Conservation (phyloP, 352 stramenopile genomes). For the Pythium scleroteichum region DNA sequence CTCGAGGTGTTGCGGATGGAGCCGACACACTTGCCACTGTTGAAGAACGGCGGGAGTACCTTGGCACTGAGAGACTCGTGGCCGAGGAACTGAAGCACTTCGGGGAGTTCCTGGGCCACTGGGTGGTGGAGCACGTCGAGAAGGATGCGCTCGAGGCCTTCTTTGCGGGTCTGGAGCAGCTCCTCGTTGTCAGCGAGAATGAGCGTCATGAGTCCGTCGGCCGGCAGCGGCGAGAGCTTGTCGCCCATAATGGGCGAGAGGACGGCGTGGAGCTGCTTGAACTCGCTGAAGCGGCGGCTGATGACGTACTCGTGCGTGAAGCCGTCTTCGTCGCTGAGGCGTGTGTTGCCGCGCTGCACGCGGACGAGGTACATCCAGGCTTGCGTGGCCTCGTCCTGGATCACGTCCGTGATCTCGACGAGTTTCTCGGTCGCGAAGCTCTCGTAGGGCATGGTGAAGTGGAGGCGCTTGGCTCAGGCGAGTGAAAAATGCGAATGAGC, state of each 20-base stretch:
- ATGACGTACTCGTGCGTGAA: conserved; percentile 71
- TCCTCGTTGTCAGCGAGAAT: conserved; percentile 71
- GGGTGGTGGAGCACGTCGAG: conserved; percentile 58
- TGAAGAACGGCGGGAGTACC: conserved; percentile 45
- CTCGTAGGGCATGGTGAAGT: conserved; percentile 68
- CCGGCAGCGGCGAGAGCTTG: conserved; percentile 54
- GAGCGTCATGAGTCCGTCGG: conserved; percentile 75
- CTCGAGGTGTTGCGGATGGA: conserved; percentile 78
- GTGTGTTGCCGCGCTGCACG: conserved; percentile 49
- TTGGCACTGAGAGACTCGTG: conserved; percentile 53
- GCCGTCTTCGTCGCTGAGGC: conserved; percentile 32
- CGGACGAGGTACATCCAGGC: conserved; percentile 74
- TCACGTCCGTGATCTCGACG: conserved; percentile 68
- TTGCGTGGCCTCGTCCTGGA: conserved; percentile 60
- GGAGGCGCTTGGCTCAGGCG: conserved; percentile 1
- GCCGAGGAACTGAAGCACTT: conserved; percentile 67
- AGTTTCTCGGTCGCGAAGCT: conserved; percentile 71
- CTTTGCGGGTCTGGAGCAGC: conserved; percentile 60
- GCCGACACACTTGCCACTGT: conserved; percentile 52
- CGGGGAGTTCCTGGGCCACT: conserved; percentile 60
- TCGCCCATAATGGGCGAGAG: conserved; percentile 60
- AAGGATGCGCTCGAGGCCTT: conserved; percentile 56
- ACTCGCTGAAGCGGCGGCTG: conserved; percentile 71
- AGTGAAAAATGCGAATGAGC: conserved; percentile 14
- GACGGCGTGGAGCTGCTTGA: conserved; percentile 69